These are phyloP conservation scores for Eucalyptus tenuipes DNA, from an alignment of 345 rosid genomes.

Conservation along the genomic window DNA sequence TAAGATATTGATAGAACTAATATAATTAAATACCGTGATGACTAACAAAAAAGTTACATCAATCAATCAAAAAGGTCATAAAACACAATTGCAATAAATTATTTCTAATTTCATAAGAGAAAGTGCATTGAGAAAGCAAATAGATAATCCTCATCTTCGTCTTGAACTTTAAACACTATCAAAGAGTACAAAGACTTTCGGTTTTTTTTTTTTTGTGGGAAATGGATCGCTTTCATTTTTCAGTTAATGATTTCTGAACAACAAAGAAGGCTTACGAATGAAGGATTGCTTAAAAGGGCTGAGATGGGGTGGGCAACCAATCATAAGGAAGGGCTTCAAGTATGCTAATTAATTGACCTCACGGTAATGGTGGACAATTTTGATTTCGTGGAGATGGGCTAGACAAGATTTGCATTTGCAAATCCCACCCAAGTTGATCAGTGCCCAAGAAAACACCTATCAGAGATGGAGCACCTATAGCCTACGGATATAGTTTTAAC, in stretches of 20 bases:
- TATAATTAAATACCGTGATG: too few relatives aligned
- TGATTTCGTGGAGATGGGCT: not conserved
- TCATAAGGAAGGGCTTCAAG: not conserved
- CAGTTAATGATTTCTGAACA: accelerated
- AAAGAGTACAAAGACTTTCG: not conserved
- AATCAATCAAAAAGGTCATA: not conserved
- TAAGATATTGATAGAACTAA: too few relatives aligned
- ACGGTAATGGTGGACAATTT: not conserved
- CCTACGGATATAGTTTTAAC: too few relatives aligned
- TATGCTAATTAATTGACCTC: not conserved
- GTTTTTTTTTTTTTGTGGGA: too few relatives aligned
- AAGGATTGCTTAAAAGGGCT: not conserved
- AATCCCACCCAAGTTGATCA: too few relatives aligned
- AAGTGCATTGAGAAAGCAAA: not conserved
- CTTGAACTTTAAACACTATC: too few relatives aligned
- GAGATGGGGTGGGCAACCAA: not conserved
- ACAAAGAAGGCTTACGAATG: not conserved
- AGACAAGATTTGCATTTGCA: not conserved
- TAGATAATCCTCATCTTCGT: not conserved
- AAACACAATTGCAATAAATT: not conserved
- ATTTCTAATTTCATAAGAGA: not conserved
- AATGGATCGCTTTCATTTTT: not conserved
- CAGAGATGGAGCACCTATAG: not conserved
- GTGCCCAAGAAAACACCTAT: not conserved
- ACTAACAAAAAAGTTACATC: not conserved